These are phyloP conservation scores for Ceriops zippeliana DNA, from an alignment of 345 rosid genomes.

Conservation along the genomic window DNA sequence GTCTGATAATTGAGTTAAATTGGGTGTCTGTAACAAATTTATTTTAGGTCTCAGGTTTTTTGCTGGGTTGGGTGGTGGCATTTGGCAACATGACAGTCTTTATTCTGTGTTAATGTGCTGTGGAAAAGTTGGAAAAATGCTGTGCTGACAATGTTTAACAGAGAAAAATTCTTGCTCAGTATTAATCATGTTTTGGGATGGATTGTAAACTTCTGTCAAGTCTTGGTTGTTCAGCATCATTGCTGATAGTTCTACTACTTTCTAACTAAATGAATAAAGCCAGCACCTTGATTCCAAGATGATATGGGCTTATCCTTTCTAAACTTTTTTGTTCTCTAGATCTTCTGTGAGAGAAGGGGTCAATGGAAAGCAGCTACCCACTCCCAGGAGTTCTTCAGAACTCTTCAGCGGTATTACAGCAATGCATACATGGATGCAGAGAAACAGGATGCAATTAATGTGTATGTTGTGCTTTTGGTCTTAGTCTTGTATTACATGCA, in stretches of 20 bases:
- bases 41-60: too few species aligned
- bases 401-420: slow-evolving; percentile 92
- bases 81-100: too few species aligned
- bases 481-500: background rate
- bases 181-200: background rate
- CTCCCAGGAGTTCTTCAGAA: slow-evolving; percentile 98
- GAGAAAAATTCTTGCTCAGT: background rate
- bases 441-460: slow-evolving; percentile 89
- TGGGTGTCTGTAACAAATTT: too few species aligned
- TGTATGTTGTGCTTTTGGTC: slow-evolving; percentile 37
- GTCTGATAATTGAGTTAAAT: too few species aligned
- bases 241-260: too few species aligned
- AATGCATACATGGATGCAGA: slow-evolving; percentile 95
- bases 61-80: too few species aligned
- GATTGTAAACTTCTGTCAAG: background rate
- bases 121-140: background rate
- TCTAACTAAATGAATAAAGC: too few species aligned
- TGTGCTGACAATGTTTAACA: background rate
- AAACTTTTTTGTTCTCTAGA: slow-evolving; percentile 39
- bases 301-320: background rate
- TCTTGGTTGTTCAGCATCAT: too few species aligned
- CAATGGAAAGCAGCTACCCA: slow-evolving; percentile 99
- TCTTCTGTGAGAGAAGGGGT: slow-evolving; percentile 90
- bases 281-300: too few species aligned
- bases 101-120: background rate